A percentile compares a stretch with the other conserved stretches of the same genome.
phyloP scores from a whole-genome alignment of 225 moss, liverwort and hornwort genomes.

The Pseudoscleropodium purum region DNA sequence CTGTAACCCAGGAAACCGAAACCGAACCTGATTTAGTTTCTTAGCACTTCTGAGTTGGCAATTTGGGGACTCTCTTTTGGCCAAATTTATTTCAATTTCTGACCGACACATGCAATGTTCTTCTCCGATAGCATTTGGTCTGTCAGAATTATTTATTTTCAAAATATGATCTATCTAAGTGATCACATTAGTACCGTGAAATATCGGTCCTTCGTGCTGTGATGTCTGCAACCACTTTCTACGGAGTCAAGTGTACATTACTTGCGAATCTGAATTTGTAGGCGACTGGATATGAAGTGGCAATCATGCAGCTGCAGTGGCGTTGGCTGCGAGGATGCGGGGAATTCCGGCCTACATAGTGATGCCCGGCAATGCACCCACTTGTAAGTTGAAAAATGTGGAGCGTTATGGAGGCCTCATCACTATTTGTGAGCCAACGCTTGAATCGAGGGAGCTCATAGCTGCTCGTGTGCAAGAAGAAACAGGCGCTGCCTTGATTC shows the following conservation, averaged over 20 bases:
- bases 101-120: not conserved
- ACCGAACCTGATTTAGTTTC: no score
- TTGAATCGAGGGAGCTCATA: constrained; percentile 39
- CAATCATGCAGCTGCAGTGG: constrained; percentile 86
- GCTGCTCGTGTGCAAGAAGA: constrained; percentile 37
- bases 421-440: constrained; percentile 41
- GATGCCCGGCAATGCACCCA: constrained; percentile 46
- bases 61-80: not conserved
- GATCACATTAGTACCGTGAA: not conserved
- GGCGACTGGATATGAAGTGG: constrained; percentile 41
- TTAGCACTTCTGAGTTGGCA: not conserved
- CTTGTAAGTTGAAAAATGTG: constrained; percentile 67
- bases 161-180: not conserved
- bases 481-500: constrained; percentile 55
- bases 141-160: not conserved
- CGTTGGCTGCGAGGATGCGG: constrained; percentile 65
- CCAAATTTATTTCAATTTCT: not conserved
- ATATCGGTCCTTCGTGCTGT: not conserved
- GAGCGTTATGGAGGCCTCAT: constrained; percentile 52
- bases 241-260: not conserved
- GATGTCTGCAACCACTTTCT: not conserved
- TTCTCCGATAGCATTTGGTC: not conserved
- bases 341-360: constrained; percentile 64
- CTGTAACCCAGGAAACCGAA: not conserved
- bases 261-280: constrained; percentile 1